Conservation (phyloP, 257 asterid genomes). For the Solanum okadae region DNA sequence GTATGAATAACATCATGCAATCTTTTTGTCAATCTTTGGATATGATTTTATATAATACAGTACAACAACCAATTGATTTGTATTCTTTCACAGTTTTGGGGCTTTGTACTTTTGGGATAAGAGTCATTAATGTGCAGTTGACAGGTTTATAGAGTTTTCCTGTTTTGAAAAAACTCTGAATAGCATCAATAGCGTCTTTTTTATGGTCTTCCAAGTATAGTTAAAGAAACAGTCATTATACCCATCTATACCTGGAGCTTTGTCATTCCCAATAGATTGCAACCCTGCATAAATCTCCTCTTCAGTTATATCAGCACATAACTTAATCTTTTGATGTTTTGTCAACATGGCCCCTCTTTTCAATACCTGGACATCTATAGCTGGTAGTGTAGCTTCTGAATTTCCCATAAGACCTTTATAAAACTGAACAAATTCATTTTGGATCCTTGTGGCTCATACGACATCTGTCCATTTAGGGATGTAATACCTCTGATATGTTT, state of each 20-base stretch:
- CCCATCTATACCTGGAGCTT: not conserved
- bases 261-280: not conserved
- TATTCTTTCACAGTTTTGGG: not conserved
- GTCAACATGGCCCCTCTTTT: not conserved
- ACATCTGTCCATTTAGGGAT: too few species aligned
- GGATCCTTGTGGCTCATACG: not conserved
- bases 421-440: too few species aligned
- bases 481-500: not conserved
- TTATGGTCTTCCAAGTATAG: not conserved
- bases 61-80: too few species aligned
- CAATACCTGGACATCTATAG: too few species aligned
- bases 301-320: not conserved
- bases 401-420: not conserved
- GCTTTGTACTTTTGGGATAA: not conserved
- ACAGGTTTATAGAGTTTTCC: not conserved
- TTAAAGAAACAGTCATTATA: not conserved
- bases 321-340: not conserved
- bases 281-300: not conserved
- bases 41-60: not conserved
- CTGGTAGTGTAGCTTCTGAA: not conserved
- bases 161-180: not conserved
- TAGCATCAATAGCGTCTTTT: not conserved
- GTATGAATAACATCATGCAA: not conserved
- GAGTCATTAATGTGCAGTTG: not conserved
- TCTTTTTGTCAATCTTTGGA: not conserved